Evolutionary conservation across 768 basidiomycete genomes (phyloP).

Genomic region (Paxillus rubicundulus): DNA sequence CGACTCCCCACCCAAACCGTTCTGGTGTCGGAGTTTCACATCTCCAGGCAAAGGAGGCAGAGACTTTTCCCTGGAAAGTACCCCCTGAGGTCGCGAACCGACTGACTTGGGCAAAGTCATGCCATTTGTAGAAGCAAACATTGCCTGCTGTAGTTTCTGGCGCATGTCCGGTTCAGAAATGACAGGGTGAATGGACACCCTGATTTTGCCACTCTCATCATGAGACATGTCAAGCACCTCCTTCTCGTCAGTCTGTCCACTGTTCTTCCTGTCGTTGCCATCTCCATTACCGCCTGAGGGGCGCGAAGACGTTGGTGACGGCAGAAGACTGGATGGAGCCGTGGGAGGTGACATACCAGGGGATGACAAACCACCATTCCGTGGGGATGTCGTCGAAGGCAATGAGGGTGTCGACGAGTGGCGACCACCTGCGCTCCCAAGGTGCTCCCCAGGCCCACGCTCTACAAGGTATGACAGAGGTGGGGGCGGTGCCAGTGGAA

Average conservation of each 20-base stretch:
- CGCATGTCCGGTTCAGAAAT: constrained; percentile 66
- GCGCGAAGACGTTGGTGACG: constrained; percentile 74
- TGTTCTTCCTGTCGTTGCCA: constrained; percentile 40
- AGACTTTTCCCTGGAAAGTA: constrained; percentile 62
- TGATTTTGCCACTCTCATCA: constrained; percentile 35
- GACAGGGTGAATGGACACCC: constrained; percentile 47
- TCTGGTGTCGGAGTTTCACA: constrained; percentile 41
- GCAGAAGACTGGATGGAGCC: constrained; percentile 70
- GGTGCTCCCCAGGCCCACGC: constrained; percentile 51
- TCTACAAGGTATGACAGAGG: constrained; percentile 83
- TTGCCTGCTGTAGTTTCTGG: constrained; percentile 38
- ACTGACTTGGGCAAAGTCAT: constrained; percentile 29
- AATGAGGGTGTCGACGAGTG: constrained; percentile 72
- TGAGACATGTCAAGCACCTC: constrained; percentile 33
- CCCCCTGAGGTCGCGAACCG: constrained; percentile 11
- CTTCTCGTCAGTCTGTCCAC: constrained; percentile 43
- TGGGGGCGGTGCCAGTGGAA: constrained; percentile 86
- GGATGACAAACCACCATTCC: constrained; percentile 48
- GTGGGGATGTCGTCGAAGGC: constrained; percentile 56
- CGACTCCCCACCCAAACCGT: constrained; percentile 35
- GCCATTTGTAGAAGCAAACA: constrained; percentile 32
- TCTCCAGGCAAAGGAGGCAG: constrained; percentile 73
- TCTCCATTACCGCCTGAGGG: constrained; percentile 59
- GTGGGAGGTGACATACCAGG: constrained; percentile 72
- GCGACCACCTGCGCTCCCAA: constrained; percentile 42